phyloP scores from a whole-genome alignment of 2,329 filamentous ascomycete genomes.

The Phaeosphaeria sp. region DNA sequence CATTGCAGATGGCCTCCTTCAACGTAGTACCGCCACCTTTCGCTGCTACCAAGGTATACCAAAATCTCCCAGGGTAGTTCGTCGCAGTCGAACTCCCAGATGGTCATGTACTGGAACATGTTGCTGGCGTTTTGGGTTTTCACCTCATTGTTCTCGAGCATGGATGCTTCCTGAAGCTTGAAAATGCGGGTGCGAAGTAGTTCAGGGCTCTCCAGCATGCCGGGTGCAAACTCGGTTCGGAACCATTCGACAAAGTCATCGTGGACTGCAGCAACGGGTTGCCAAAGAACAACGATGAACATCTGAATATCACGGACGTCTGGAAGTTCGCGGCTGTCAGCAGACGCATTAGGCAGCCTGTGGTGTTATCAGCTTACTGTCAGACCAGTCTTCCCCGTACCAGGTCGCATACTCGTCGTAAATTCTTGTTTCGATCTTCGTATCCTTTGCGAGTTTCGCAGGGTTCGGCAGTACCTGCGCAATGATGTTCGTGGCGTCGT shows the following conservation, averaged over 20 bases:
- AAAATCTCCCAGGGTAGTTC: slow-evolving; percentile 24
- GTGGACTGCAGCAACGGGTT: slow-evolving; percentile 8
- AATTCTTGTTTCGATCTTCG: slow-evolving; percentile 11
- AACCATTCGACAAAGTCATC: slow-evolving; percentile 22
- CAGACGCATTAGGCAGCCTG: neutral
- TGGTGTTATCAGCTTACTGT: slow-evolving; percentile 8
- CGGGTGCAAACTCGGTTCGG: slow-evolving; percentile 13
- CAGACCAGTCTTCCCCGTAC: slow-evolving; percentile 16
- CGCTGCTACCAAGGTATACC: slow-evolving; percentile 20
- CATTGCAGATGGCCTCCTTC: slow-evolving; percentile 14
- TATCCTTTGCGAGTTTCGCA: slow-evolving; percentile 9
- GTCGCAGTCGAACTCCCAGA: slow-evolving; percentile 22
- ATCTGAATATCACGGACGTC: slow-evolving; percentile 17
- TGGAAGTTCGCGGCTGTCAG: slow-evolving; percentile 1
- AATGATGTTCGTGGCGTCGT: slow-evolving; percentile 11
- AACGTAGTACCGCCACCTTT: slow-evolving; percentile 19
- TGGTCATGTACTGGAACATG: slow-evolving; percentile 20
- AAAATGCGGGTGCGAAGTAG: slow-evolving; percentile 19
- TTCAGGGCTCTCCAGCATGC: slow-evolving; percentile 21
- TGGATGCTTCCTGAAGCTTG: slow-evolving; percentile 16
- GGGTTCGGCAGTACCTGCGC: slow-evolving; percentile 7
- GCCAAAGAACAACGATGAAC: slow-evolving; percentile 19
- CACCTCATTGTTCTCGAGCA: neutral
- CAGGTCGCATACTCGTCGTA: slow-evolving; percentile 15
- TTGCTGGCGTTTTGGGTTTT: slow-evolving; percentile 6